These are phyloP conservation scores for Xylaria multiplex DNA, from an alignment of 2,329 filamentous ascomycete genomes.

Conservation along the genomic window DNA sequence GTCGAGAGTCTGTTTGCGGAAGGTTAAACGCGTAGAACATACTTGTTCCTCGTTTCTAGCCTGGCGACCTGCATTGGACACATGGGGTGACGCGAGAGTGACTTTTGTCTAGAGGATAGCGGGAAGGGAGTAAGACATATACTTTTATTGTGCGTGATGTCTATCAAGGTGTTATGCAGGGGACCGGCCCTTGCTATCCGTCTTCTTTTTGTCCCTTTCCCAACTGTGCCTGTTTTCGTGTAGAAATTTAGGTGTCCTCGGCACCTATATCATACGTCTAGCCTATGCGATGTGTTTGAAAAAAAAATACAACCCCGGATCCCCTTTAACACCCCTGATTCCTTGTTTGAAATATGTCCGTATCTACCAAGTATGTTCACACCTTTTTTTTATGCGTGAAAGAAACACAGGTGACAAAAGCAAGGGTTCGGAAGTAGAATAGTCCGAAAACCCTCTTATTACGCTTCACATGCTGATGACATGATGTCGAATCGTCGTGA, in stretches of 20 bases:
- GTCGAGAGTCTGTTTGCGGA: too few species aligned
- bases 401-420: too few species aligned
- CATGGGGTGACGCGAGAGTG: not conserved
- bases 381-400: not conserved
- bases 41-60: not conserved
- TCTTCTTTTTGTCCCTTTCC: not conserved
- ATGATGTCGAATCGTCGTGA: not conserved
- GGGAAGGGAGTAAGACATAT: not conserved
- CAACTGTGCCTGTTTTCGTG: not conserved
- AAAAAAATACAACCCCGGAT: constrained; percentile 12
- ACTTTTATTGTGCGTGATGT: not conserved
- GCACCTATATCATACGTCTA: not conserved
- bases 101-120: not conserved
- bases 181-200: constrained; percentile 19
- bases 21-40: not conserved
- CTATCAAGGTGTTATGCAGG: constrained; percentile 3
- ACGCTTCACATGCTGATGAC: not conserved
- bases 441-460: not conserved
- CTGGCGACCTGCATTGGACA: not conserved
- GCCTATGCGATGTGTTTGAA: not conserved
- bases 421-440: not conserved
- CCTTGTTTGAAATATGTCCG: too few species aligned
- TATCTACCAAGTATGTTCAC: not conserved
- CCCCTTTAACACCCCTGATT: not conserved
- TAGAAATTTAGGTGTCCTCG: not conserved